Base-by-base conservation (phyloP, 2,329 filamentous ascomycete species). In the Sclerotinia spermophila region DNA sequence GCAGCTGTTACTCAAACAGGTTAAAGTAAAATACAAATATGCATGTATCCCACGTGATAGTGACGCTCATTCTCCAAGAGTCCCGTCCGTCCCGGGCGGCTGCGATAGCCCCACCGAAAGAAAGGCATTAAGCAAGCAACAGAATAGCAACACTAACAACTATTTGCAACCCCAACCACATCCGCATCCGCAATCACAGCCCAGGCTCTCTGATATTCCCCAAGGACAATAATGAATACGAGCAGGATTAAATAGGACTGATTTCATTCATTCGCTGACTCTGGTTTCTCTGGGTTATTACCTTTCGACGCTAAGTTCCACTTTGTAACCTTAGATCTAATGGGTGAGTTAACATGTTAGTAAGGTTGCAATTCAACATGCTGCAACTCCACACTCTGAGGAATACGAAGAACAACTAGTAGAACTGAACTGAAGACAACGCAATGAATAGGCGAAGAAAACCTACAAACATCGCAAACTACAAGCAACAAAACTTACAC, bases 61-160 rank as follows among this genome's bases (percentile, higher is more conserved):
- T 51, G 61, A 44, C 44, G 44, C 38, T 48, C 19, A 40, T 42
- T 42, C 35, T 40, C 58, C 60, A 19, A 35, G 38, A 38, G 30
- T 51, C 45, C 44, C n/a, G n/a, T n/a, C 61, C 61, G 61, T 53
- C 19, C 44, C 60, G 60, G 42, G 60, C 60, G 60, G 60, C 60
- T 64, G 44, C 45, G 44, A 64, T 7, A 35, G 11, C 27, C 17
- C n/a, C 19, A 62, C 21, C 58, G 40, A 24, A 55, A 27, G 40
- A 24, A 55, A 27, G 48, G n/a, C 48, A 53, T 53, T 58, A 24
- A 59, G 56, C 21, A 60, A 60, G 56, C 33, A 40, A 59, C 35
- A n/a, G 4, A 60, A 40, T 10, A 59, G 2, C 58, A 42, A 42
- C 56, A 40, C 5, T n/a, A 58, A 38, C 55, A 35, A 58, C 35